Evolutionary conservation across 108 stramenopile genomes (phyloP), one percentile per base, ranked within the genome.

Genomic region (Pseudonitzschia delicatissima): DNA sequence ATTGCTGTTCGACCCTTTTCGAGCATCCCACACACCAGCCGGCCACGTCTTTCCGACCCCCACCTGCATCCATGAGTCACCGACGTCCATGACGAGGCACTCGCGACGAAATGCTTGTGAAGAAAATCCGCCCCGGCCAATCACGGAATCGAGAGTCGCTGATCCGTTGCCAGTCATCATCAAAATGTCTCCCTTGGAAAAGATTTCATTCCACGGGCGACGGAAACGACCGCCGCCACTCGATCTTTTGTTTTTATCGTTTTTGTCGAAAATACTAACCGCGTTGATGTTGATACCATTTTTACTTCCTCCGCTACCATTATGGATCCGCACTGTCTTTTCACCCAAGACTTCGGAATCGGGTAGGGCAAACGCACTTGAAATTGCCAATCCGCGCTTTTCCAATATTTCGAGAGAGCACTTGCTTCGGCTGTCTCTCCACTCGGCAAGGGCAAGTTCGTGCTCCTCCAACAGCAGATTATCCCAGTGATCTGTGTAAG

Each of bases 301-400:
- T n/a, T n/a, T n/a, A n/a, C n/a, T n/a, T n/a, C n/a, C n/a, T n/a
- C n/a, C n/a, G n/a, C n/a, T n/a, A n/a, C n/a, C n/a, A n/a, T n/a
- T n/a, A n/a, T n/a, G 23, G 6, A 77, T 62, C 9, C 88, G 74
- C 0, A 89, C 79, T 55, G 83, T 80, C 69, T 86, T 89, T 77
- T 89, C 88, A 9, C 88, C 88, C 33, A 80, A 80, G 25, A 86
- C 25, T 71, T 86, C 88, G 28, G 83, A 67, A 17, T 89, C 85
- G 0, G 85, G 83, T 47, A 65, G 67, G 0, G 88, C 88, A 37
- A 40, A 25, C 0, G 78, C 87, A 32, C 71, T 69, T 53, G 84
- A 84, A 28, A 86, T 34, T 0, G 69, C 44, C 8, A 86, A 28
- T 3, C 88, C 88, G 39, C 67, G 62, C 18, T 76, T 25, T 70